Conservation (phyloP, 2,329 filamentous ascomycete species). For the Epichloe sibirici region DNA sequence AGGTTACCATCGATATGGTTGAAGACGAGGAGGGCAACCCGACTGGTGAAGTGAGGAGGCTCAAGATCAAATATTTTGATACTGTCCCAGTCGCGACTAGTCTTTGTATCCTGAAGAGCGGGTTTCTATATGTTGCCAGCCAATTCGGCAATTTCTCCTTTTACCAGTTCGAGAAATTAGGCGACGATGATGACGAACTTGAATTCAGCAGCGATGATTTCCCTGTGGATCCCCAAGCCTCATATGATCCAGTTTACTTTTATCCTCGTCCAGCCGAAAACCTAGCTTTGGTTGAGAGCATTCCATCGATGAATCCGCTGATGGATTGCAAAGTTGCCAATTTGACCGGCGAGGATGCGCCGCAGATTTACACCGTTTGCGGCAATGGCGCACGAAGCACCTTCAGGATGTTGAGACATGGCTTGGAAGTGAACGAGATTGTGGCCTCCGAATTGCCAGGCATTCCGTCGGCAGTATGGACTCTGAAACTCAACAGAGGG, state of each 20-base stretch:
- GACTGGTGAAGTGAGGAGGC: conserved; percentile 66
- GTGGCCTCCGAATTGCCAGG: conserved; percentile 87
- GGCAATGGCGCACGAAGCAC: conserved; percentile 80
- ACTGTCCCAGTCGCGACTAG: conserved; percentile 81
- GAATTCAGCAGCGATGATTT: conserved; percentile 79
- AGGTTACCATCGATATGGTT: conserved; percentile 83
- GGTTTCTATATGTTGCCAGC: conserved; percentile 84
- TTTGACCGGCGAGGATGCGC: conserved; percentile 80
- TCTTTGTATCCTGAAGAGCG: conserved; percentile 87
- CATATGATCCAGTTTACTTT: conserved; percentile 75
- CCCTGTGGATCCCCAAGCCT: conserved; percentile 58
- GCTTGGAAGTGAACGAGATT: conserved; percentile 84
- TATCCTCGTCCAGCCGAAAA: conserved; percentile 69
- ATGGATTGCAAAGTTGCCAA: conserved; percentile 89
- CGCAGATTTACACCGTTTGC: conserved; percentile 89
- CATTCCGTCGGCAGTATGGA: conserved; percentile 89
- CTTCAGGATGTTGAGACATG: conserved; percentile 87
- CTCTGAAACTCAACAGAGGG: conserved; percentile 68
- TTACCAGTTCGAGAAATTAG: conserved; percentile 95
- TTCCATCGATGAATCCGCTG: conserved; percentile 81
- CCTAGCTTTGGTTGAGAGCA: conserved; percentile 69
- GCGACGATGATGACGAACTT: conserved; percentile 83
- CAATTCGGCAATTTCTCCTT: conserved; percentile 91
- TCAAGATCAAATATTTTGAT: conserved; percentile 97
- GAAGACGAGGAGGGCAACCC: conserved; percentile 67